Base-by-base conservation (phyloP, 768 basidiomycete genomes). In the Tubosaeta brunneosetosa region DNA sequence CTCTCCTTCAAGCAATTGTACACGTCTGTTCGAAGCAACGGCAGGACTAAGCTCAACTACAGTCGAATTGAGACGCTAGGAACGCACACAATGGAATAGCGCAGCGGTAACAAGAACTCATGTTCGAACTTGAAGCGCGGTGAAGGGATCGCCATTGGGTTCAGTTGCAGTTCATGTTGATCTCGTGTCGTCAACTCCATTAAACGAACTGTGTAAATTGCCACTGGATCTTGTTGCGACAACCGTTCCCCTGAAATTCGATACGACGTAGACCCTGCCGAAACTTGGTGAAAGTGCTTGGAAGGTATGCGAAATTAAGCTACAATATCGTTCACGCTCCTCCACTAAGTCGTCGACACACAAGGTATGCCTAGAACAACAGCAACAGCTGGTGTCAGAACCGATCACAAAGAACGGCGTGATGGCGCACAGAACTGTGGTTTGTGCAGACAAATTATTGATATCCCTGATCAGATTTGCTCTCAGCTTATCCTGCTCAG, bases 1-100 rank as follows among this genome's bases (percentile, higher is more conserved):
- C 16, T 69, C 68, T 16, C 67, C 63, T 14, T 68, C 67, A 22
- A 81, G 67, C 1, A 80, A 34, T 48, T 81, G 79, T 0, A 61
- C 60, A 16, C 68, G 65, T 40, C 74, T 75, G 26, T 1, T 43
- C 34, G 4, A n/a, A 47, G 9, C 2, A n/a, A 34, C 8, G 8
- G 8, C 3, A 7, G 6, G 12, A 13, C 8, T 53, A 14, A 44
- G 25, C 9, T 36, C 16, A 4, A 26, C 4, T 6, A 38, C 10
- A 34, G 8, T n/a, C 7, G 6, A 17, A 16, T 1, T 2, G 42
- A 42, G 6, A 6, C n/a, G n/a, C 6, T 0, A 17, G 4, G 11
- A 4, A 50, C 61, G 31, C 8, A 65, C 63, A 58, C 44, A 4
- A 67, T 44, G 0, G 55, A 63, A 49, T 61, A n/a, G 2, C 61